A percentile compares a stretch with the other conserved stretches of the same genome.
Evolutionary conservation across 768 basidiomycete species (phyloP).

Genomic region (Gloeopeniophorella convolvens): DNA sequence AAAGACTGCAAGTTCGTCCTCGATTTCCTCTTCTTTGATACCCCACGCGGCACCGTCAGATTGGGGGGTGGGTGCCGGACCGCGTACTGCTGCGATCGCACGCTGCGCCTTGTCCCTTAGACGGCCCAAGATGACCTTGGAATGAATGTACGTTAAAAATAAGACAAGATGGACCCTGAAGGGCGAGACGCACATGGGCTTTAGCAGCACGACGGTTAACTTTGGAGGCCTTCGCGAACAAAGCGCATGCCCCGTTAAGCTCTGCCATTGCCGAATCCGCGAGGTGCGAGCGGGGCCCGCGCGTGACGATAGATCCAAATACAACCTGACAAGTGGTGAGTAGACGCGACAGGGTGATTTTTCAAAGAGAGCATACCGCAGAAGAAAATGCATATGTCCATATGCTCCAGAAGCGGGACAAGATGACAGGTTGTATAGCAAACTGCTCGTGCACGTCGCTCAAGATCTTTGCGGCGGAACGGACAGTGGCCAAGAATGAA

Average conservation of each 20-base stretch:
- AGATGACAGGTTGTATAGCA: conserved; percentile 37
- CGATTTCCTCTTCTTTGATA: conserved; percentile 45
- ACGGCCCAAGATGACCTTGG: conserved; percentile 51
- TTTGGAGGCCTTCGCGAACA: conserved; percentile 58
- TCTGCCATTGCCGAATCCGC: conserved; percentile 63
- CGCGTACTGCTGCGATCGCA: conserved; percentile 40
- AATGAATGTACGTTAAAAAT: neutral
- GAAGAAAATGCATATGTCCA: conserved; percentile 55
- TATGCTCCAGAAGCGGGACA: conserved; percentile 49
- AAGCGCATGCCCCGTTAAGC: conserved; percentile 56
- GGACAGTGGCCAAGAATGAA: conserved; percentile 48
- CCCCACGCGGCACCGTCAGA: conserved; percentile 42
- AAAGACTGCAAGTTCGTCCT: conserved; percentile 65
- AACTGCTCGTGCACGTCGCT: conserved; percentile 37
- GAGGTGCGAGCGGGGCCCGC: conserved; percentile 61
- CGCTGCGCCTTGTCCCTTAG: conserved; percentile 62
- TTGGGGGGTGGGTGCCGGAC: conserved; percentile 25
- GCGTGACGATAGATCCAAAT: conserved; percentile 73
- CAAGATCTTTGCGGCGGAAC: conserved; percentile 43
- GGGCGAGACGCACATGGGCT: conserved; percentile 44
- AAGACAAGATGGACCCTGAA: neutral
- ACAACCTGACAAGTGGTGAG: conserved; percentile 45
- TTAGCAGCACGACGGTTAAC: conserved; percentile 58
- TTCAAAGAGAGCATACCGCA: conserved; percentile 43
- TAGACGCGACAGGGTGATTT: conserved; percentile 26